phyloP scores from a whole-genome alignment of 192 early-diverging fungal genomes.

The Phlyctochytrium bullatum region DNA sequence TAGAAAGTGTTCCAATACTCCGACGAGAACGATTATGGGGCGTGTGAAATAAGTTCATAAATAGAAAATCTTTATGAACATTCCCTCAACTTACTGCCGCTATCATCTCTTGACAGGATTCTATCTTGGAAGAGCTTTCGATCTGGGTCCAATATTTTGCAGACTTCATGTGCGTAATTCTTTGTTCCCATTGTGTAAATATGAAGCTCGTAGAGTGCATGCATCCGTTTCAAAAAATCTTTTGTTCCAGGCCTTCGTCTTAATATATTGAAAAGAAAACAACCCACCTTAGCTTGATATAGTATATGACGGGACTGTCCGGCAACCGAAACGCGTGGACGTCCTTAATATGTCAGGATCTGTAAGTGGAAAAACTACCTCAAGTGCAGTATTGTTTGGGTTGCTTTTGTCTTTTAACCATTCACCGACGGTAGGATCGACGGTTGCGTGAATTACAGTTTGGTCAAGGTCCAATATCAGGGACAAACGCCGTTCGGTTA shows the following conservation, averaged over 20 bases:
- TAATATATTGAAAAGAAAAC: conserved; percentile 4
- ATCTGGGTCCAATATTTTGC: conserved; percentile 82
- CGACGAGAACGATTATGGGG: neutral
- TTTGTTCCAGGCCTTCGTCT: conserved; percentile 67
- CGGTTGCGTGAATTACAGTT: conserved; percentile 93
- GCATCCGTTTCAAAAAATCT: conserved; percentile 71
- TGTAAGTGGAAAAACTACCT: conserved; percentile 28
- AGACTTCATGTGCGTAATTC: conserved; percentile 86
- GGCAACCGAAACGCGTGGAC: conserved; percentile 75
- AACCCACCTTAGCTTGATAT: conserved; percentile 77
- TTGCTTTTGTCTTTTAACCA: conserved; percentile 69
- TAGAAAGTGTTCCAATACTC: neutral
- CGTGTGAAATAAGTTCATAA: neutral
- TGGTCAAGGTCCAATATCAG: conserved; percentile 97
- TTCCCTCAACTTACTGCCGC: conserved; percentile 58
- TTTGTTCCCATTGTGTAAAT: conserved; percentile 99
- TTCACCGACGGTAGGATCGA: conserved; percentile 69
- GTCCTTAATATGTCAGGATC: too few relatives aligned
- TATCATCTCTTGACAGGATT: conserved; percentile 92
- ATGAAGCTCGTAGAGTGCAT: conserved; percentile 85
- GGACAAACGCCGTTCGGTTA: conserved; percentile 69
- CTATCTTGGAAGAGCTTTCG: conserved; percentile 76
- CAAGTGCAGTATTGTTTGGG: conserved; percentile 47
- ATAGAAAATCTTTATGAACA: neutral
- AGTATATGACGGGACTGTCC: conserved; percentile 62